phyloP scores from a whole-genome alignment of 768 basidiomycete species.

The Podaxis sp. region DNA sequence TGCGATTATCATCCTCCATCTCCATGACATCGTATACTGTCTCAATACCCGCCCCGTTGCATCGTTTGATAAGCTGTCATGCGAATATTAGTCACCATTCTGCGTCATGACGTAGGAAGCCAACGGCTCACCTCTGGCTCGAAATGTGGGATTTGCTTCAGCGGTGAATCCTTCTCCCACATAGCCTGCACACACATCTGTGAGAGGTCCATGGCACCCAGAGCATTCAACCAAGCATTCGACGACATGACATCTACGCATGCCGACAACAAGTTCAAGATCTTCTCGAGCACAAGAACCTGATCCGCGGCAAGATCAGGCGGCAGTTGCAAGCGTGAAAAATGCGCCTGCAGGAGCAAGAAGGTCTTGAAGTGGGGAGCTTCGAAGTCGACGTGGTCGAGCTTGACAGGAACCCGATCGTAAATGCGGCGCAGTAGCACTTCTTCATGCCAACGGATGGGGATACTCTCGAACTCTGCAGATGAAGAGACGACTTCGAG shows the following conservation, averaged over 20 bases:
- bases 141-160: constrained; percentile 97
- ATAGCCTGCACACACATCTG: constrained; percentile 99
- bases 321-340: constrained; percentile 88
- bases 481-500: constrained; percentile 97
- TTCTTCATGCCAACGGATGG: constrained; percentile 94
- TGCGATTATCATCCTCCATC: constrained; percentile 91
- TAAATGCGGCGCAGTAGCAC: constrained; percentile 83
- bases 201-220: constrained; percentile 96
- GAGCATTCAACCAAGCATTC: constrained; percentile 91
- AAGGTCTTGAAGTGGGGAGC: constrained; percentile 98
- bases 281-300: constrained; percentile 81
- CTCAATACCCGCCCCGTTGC: constrained; percentile 78
- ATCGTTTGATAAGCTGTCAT: constrained; percentile 73
- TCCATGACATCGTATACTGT: constrained; percentile 99
- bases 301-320: constrained; percentile 95
- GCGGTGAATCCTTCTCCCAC: constrained; percentile 95
- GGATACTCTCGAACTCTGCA: constrained; percentile 92
- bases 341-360: constrained; percentile 95
- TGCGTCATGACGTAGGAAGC: background rate
- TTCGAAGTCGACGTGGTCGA: constrained; percentile 80
- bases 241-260: constrained; percentile 99
- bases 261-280: constrained; percentile 87
- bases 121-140: constrained; percentile 67
- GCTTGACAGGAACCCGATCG: constrained; percentile 95
- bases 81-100: background rate